These are phyloP conservation scores for Evansstolkia leycettana DNA, from an alignment of 495 filamentous ascomycete species.

Conservation along the genomic window DNA sequence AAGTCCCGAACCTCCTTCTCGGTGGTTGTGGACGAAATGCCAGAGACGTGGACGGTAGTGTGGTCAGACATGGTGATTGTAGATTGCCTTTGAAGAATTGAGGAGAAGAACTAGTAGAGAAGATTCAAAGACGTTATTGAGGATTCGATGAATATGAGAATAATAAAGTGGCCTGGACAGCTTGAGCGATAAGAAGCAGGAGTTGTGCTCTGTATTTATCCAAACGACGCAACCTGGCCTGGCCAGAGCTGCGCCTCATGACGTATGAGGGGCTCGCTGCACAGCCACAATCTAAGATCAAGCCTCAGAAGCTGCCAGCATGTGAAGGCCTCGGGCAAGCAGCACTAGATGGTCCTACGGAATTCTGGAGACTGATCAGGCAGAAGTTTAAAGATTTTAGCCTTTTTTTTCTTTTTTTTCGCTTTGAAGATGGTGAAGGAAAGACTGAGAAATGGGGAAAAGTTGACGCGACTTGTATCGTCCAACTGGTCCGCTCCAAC, in stretches of 20 bases:
- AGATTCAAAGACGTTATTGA: background rate
- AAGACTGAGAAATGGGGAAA: too few relatives aligned
- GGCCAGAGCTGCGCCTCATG: slow-evolving; percentile 24
- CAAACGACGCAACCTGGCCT: background rate
- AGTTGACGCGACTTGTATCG: too few relatives aligned
- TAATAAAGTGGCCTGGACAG: background rate
- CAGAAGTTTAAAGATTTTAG: too few relatives aligned
- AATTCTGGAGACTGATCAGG: too few relatives aligned
- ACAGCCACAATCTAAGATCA: slow-evolving; percentile 14
- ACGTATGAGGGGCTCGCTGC: slow-evolving; percentile 16
- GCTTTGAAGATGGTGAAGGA: too few relatives aligned
- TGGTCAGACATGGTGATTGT: slow-evolving; percentile 30
- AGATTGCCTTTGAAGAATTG: background rate
- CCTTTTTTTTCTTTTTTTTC: too few relatives aligned
- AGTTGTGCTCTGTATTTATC: background rate
- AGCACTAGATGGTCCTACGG: too few relatives aligned
- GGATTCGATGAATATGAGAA: background rate
- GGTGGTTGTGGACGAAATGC: slow-evolving; percentile 66
- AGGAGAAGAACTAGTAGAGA: background rate
- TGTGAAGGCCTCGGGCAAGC: too few relatives aligned
- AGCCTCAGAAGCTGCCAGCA: background rate
- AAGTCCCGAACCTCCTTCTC: slow-evolving; percentile 92
- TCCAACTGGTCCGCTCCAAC: too few relatives aligned
- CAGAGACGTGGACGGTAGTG: slow-evolving; percentile 49
- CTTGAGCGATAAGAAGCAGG: background rate